phyloP scores from a whole-genome alignment of 345 rosid genomes.

The Aegle marmelos region DNA sequence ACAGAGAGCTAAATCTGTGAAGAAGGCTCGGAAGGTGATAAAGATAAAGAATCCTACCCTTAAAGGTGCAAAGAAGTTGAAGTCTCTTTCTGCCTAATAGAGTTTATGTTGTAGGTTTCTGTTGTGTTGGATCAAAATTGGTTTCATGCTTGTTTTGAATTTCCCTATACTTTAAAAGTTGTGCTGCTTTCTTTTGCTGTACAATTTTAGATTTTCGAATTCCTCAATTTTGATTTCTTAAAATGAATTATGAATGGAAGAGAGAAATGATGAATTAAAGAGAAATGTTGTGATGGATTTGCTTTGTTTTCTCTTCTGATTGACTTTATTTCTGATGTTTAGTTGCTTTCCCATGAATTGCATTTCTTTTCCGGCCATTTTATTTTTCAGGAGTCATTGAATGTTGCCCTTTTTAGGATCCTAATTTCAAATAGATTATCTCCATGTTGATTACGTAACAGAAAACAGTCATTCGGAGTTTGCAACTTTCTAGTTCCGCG shows the following conservation, averaged over 20 bases:
- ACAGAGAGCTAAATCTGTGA: slow-evolving; percentile 47
- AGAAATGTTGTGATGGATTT: not conserved
- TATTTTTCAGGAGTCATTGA: not conserved
- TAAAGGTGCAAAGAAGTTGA: slow-evolving; percentile 56
- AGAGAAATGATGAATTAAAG: not conserved
- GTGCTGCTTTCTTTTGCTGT: not conserved
- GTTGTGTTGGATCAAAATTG: not conserved
- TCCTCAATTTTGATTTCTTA: not conserved
- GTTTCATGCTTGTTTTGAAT: slow-evolving; percentile 3
- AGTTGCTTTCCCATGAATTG: not conserved
- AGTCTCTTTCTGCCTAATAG: slow-evolving; percentile 31
- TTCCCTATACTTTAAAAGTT: not conserved
- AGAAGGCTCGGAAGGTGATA: slow-evolving; percentile 50
- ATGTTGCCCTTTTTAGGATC: not conserved
- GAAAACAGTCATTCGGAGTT: not conserved
- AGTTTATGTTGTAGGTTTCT: slow-evolving; percentile 6
- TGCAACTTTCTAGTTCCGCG: not conserved
- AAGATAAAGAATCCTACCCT: slow-evolving; percentile 37
- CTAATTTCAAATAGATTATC: not conserved
- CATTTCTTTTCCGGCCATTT: not conserved
- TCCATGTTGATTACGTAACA: not conserved
- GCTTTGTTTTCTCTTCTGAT: not conserved
- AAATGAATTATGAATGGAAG: not conserved
- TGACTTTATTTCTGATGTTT: not conserved
- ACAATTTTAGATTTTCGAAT: not conserved